Conservation (phyloP, 352 stramenopile species). For the Globisporangium nunn region DNA sequence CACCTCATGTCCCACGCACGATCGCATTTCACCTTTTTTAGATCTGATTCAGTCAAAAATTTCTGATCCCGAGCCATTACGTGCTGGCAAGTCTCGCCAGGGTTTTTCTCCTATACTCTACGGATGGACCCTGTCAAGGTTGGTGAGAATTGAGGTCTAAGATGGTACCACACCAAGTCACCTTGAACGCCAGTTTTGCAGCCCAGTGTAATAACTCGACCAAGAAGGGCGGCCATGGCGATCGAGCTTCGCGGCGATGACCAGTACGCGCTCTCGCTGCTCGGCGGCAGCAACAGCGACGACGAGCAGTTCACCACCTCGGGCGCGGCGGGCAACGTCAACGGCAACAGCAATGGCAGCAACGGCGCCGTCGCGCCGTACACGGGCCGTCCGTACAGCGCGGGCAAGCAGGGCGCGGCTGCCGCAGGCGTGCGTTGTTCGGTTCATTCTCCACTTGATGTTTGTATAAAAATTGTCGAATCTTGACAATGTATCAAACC, state of each 20-base stretch:
- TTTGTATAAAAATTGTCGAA: background rate
- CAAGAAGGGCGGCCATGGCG: constrained; percentile 4
- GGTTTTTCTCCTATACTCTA: no score
- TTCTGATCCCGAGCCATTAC: no score
- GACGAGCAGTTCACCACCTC: constrained; percentile 43
- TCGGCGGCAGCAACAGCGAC: constrained; percentile 38
- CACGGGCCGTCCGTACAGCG: constrained; percentile 47
- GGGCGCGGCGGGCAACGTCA: background rate
- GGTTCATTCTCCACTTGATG: background rate
- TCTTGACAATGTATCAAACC: background rate
- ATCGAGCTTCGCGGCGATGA: constrained; percentile 14
- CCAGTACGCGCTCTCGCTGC: constrained; percentile 47
- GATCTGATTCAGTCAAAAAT: no score
- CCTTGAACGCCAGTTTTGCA: no score
- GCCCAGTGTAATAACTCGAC: background rate
- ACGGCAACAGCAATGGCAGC: background rate
- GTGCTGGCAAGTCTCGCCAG: no score
- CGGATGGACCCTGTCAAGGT: no score
- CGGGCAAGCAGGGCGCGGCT: constrained; percentile 4
- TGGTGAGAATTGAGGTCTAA: no score
- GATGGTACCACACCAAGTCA: no score
- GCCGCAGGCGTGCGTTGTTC: constrained; percentile 28
- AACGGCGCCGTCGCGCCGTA: constrained; percentile 19
- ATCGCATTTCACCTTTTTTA: no score
- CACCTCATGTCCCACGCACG: no score